phyloP scores from a whole-genome alignment of 495 filamentous ascomycete species.

The Aspergillus carlsbadensis region DNA sequence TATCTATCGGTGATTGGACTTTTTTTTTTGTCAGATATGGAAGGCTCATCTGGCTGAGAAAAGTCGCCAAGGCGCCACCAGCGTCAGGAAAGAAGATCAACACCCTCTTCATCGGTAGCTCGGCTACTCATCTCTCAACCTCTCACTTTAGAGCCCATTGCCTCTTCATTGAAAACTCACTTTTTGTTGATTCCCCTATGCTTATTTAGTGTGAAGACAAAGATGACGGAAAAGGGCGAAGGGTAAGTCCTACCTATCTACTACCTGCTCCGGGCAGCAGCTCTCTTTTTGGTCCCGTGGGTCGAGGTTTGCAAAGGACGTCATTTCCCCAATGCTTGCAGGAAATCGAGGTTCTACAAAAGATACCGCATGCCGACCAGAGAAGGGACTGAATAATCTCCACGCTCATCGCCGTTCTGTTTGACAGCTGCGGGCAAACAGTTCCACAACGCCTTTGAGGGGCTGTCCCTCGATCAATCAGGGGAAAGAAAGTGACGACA shows the following conservation, averaged over 20 bases:
- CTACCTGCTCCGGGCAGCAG: neutral
- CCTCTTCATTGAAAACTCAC: neutral
- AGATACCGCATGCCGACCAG: too few species aligned
- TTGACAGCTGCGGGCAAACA: too few species aligned
- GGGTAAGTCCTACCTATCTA: constrained; percentile 20
- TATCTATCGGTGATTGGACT: neutral
- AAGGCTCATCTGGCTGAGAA: constrained; percentile 4
- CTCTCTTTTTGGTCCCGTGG: constrained; percentile 13
- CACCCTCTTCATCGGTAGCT: neutral
- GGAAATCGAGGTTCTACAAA: too few species aligned
- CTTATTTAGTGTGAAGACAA: constrained; percentile 7
- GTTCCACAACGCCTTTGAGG: too few species aligned
- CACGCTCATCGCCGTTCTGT: too few species aligned
- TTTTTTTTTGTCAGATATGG: neutral
- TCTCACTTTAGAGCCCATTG: neutral
- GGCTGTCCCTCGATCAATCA: neutral
- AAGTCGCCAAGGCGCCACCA: constrained; percentile 15
- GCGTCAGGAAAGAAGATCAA: constrained; percentile 4
- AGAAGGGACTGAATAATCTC: neutral
- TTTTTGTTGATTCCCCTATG: neutral
- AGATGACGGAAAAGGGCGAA: constrained; percentile 32
- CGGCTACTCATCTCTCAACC: neutral
- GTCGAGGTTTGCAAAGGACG: neutral
- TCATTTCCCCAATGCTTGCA: constrained; percentile 1
- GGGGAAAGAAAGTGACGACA: constrained; percentile 12